Base-by-base conservation (phyloP, 208 protist species). In the Trichomonas tenax region DNA sequence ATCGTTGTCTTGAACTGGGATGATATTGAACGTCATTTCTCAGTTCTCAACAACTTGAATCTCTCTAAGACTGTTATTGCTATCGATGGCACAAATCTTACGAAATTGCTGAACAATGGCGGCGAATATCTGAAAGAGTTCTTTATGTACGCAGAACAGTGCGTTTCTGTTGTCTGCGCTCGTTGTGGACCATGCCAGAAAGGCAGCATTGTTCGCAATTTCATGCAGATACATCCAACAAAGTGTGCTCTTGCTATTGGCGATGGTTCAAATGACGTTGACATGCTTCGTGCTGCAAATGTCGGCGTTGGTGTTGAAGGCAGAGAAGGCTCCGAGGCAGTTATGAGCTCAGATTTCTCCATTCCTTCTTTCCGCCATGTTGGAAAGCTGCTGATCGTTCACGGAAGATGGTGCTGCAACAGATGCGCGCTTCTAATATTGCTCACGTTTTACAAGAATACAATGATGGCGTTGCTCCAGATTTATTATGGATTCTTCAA, bases 231-330 rank as follows among this genome's bases (percentile, higher is more conserved):
- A 10, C 14, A 89, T 89, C 34, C 34, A 17, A 46, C 4, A 0
- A 46, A 26, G 31, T 21, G 38, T 3, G 40, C 38, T 31, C 46
- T 95, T 26, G 99, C 99, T 1, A 99, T 99, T 96, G 99, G 99
- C 38, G 99, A 99, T 97, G 99, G 99, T 82, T 99, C 98, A 89
- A 99, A 99, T 97, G 99, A 99, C 96, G 99, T 99, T 6, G 97
- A 97, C 14, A 99, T 99, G 99, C 98, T 98, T 90, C 82, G 96
- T 11, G 98, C 98, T 2, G 98, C 98, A 72, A 98, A 99, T 97
- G 98, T 99, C n/a, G 98, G 99, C 58, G 98, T 99, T 81, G 99
- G 99, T 49, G 49, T 95, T 95, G 89, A 81, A 81, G 89, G 89
- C 6, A 81, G 34, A 72, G 89, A 95, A 72, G 89, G 89, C 10